A percentile compares a stretch with the other conserved stretches of the same genome.
phyloP scores from a whole-genome alignment of 805 yeast species.

The Cyberlindnera euphorbiae region DNA sequence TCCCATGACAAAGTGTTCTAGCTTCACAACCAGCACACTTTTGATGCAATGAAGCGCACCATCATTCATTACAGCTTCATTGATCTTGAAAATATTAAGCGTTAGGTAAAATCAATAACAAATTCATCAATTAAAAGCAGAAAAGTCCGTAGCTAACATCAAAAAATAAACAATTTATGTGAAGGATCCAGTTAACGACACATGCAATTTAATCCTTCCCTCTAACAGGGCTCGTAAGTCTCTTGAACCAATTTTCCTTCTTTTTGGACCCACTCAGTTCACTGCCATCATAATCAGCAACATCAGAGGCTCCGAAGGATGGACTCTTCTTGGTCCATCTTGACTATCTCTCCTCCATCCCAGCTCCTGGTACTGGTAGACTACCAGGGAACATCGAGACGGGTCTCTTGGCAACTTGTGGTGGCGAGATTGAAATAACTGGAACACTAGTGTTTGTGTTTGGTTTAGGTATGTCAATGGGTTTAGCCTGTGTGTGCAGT shows the following conservation, averaged over 20 bases:
- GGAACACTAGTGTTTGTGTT: background rate
- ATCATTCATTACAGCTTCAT: too few species aligned
- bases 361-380: background rate
- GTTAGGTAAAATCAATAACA: too few species aligned
- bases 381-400: slow-evolving; percentile 23
- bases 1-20: too few species aligned
- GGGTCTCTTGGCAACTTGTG: slow-evolving; percentile 12
- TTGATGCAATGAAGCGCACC: too few species aligned
- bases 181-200: too few species aligned
- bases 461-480: slow-evolving; percentile 11
- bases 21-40: too few species aligned
- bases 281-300: too few species aligned
- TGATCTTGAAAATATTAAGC: too few species aligned
- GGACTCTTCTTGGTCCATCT: slow-evolving; percentile 22
- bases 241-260: slow-evolving; percentile 39
- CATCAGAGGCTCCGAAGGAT: slow-evolving; percentile 10
- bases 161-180: too few species aligned
- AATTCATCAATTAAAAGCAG: too few species aligned
- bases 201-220: slow-evolving; percentile 1
- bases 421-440: background rate
- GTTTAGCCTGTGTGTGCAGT: slow-evolving; percentile 1
- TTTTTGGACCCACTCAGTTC: slow-evolving; percentile 24
- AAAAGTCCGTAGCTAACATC: background rate
- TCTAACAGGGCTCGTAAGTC: slow-evolving; percentile 36
- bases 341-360: slow-evolving; percentile 28